A percentile compares a stretch with the other conserved stretches of the same genome.
These are phyloP conservation scores for Excoecaria agallocha DNA, from an alignment of 345 rosid genomes.

Conservation along the genomic window DNA sequence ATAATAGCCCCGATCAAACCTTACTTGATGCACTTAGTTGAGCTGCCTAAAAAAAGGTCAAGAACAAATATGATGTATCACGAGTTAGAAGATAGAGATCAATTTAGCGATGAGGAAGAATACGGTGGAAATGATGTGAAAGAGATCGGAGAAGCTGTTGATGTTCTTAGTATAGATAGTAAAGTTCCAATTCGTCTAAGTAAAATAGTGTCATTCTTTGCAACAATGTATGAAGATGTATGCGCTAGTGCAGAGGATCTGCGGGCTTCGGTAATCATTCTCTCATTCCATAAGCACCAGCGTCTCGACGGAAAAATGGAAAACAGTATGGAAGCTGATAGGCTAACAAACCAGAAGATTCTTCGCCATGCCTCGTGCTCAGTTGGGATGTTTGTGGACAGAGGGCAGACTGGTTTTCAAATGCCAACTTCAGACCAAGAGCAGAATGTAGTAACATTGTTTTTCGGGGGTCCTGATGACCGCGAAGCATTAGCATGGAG, in stretches of 20 bases:
- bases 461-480: slow-evolving; percentile 93
- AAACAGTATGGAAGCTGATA: slow-evolving; percentile 51
- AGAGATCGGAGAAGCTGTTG: slow-evolving; percentile 66
- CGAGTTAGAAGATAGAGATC: slow-evolving; percentile 58
- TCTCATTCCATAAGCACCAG: slow-evolving; percentile 90
- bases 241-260: slow-evolving; percentile 64
- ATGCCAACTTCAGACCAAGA: slow-evolving; percentile 45
- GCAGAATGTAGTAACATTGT: slow-evolving; percentile 63
- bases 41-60: slow-evolving; percentile 56
- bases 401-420: slow-evolving; percentile 69
- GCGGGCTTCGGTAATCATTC: slow-evolving; percentile 58
- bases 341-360: slow-evolving; percentile 69
- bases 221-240: slow-evolving; percentile 60
- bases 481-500: slow-evolving; percentile 83
- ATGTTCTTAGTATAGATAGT: slow-evolving; percentile 45
- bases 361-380: slow-evolving; percentile 74
- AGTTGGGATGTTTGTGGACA: slow-evolving; percentile 66
- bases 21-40: slow-evolving; percentile 69
- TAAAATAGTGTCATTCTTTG: slow-evolving; percentile 54
- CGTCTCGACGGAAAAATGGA: slow-evolving; percentile 70
- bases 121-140: slow-evolving; percentile 70
- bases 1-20: slow-evolving; percentile 42
- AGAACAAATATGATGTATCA: slow-evolving; percentile 50
- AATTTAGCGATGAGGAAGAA: slow-evolving; percentile 61
- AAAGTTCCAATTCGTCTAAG: slow-evolving; percentile 43